These are phyloP conservation scores for Heteromeles arbutifolia DNA, from an alignment of 306 rosid genomes.

Conservation along the genomic window DNA sequence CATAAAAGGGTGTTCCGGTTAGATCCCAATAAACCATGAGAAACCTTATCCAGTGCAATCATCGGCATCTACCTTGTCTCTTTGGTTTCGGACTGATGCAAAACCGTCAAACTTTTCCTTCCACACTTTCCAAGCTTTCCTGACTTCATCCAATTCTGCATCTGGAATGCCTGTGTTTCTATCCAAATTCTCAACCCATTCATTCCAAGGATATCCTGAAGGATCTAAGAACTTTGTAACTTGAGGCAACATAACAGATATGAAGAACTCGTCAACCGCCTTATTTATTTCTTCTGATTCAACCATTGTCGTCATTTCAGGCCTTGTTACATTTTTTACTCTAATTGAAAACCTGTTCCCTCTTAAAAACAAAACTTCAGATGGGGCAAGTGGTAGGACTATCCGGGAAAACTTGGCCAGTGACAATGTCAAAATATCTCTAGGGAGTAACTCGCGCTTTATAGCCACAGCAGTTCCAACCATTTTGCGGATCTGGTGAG, in stretches of 20 bases:
- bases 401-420: slow-evolving; percentile 66
- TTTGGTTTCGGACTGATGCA: slow-evolving; percentile 13
- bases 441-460: slow-evolving; percentile 73
- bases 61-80: slow-evolving; percentile 9
- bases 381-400: slow-evolving; percentile 73
- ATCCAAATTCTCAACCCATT: slow-evolving; percentile 82
- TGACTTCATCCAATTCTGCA: slow-evolving; percentile 54
- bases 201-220: slow-evolving; percentile 60
- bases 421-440: slow-evolving; percentile 53
- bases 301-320: slow-evolving; percentile 64
- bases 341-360: slow-evolving; percentile 62
- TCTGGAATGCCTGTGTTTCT: slow-evolving; percentile 56
- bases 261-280: slow-evolving; percentile 63
- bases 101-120: slow-evolving; percentile 35
- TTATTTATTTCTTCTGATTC: slow-evolving; percentile 63
- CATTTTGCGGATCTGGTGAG: slow-evolving; percentile 80
- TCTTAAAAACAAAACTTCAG: slow-evolving; percentile 64
- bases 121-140: slow-evolving; percentile 74
- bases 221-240: slow-evolving; percentile 64
- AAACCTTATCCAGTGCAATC: slow-evolving; percentile 28
- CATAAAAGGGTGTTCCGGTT: slow-evolving; percentile 73
- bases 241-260: slow-evolving; percentile 63
- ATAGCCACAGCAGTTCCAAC: slow-evolving; percentile 84
- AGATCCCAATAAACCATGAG: slow-evolving; percentile 84
- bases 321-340: slow-evolving; percentile 50